Conservation (phyloP, 139 green algal genomes). For the Chlorella sp. region DNA sequence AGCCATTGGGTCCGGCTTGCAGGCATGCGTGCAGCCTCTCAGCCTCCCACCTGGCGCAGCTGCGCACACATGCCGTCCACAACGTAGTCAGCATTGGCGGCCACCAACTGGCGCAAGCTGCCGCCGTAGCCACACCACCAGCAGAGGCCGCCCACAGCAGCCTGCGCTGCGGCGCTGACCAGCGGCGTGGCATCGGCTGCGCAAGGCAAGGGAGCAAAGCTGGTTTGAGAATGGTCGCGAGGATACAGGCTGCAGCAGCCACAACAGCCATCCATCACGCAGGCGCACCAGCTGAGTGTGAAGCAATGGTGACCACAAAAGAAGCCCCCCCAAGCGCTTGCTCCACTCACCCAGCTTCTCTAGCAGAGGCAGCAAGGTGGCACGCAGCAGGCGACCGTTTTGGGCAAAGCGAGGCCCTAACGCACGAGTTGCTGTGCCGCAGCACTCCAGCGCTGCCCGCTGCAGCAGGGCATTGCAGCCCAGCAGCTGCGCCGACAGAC, state of each 20-base stretch:
- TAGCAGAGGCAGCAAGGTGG: slow-evolving; percentile 76
- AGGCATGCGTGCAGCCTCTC: not conserved
- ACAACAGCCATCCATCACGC: no score
- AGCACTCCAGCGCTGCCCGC: slow-evolving; percentile 59
- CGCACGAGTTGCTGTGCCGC: slow-evolving; percentile 54
- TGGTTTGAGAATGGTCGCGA: no score
- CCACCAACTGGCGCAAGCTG: slow-evolving; percentile 62
- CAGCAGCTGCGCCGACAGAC: slow-evolving; percentile 47
- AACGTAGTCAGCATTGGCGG: slow-evolving; percentile 82
- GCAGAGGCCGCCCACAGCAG: slow-evolving; percentile 57
- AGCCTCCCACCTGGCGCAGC: slow-evolving; percentile 58
- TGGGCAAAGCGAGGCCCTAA: slow-evolving; percentile 59
- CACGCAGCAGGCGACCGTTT: slow-evolving; percentile 59
- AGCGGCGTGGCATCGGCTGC: slow-evolving; percentile 58
- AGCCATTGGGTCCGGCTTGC: not conserved
- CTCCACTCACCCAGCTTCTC: slow-evolving; percentile 66
- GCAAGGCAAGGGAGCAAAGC: not conserved
- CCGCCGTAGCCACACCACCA: slow-evolving; percentile 62
- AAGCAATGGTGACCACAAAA: not conserved
- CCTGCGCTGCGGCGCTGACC: slow-evolving; percentile 61
- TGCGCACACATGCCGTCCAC: slow-evolving; percentile 79
- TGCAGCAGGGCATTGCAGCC: slow-evolving; percentile 76
- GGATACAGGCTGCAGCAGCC: no score
- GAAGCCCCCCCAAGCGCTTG: not conserved
- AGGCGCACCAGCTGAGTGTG: no score